Base-by-base conservation (phyloP, 768 basidiomycete species). In the Cystofilobasidium bisporidii region DNA sequence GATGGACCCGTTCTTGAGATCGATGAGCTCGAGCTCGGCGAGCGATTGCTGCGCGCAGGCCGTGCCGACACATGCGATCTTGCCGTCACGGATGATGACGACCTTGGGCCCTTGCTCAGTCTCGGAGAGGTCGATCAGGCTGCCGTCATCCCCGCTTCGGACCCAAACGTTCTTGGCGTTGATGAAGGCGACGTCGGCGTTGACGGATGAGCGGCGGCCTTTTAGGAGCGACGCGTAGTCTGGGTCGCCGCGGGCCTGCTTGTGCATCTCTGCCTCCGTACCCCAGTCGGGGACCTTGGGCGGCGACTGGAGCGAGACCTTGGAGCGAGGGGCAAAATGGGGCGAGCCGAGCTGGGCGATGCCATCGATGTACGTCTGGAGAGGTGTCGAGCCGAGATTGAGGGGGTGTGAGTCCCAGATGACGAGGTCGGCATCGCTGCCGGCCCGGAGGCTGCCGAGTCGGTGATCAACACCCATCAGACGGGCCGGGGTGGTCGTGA, bases 351-450 rank as follows among this genome's bases (percentile, higher is more conserved):
- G 71, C 72, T 93, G 90, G 0, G 86, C 74, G 59, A 91, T 86
- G 3, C 90, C 91, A 72, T 93, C 90, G 69, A 91, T 88, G 77
- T 82, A 89, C 12, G 89, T 87, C 78, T 91, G 88, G 60, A 81
- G 80, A 5, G 89, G 89, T 0, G 88, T 85, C 26, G 88, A 87
- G 26, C 87, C 87, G 15, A 91, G 79, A 0, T 83, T 79, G 20
- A 92, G 80, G 0, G 89, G 89, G 76, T 89, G 88, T 43, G 76
- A 75, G 59, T 79, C 77, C 80, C 68, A 69, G 2, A 89, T 72
- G 18, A 89, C 85, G 60, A 89, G 55, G 77, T 90, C 86, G 70
- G 87, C 87, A 73, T 89, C 87, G 75, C 85, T 85, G 9, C 87
- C 86, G 76, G 79, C 76, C 59, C 84, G 82, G 50, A 96, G 76